Conservation (phyloP, 2,329 filamentous ascomycete genomes). For the Verticillium isaacii region DNA sequence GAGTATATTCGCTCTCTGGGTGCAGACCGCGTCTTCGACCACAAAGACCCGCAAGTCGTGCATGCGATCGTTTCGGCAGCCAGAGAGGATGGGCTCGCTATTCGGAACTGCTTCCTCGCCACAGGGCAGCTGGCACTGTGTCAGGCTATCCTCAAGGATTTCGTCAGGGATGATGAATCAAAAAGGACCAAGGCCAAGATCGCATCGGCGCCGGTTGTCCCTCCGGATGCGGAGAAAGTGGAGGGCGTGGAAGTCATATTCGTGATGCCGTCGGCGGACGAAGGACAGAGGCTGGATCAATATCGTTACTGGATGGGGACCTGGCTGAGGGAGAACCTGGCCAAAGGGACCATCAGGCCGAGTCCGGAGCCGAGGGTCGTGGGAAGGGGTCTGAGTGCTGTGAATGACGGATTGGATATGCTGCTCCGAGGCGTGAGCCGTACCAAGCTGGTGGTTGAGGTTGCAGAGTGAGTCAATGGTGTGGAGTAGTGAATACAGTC, state of each 20-base stretch:
- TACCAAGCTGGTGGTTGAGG: slow-evolving; percentile 34
- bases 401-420: slow-evolving; percentile 32
- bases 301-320: slow-evolving; percentile 33
- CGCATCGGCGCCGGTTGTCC: slow-evolving; percentile 30
- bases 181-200: slow-evolving; percentile 19
- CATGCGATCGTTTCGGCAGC: too few species aligned
- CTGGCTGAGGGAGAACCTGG: slow-evolving; percentile 27
- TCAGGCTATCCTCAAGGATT: too few species aligned
- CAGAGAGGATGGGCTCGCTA: too few species aligned
- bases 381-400: slow-evolving; percentile 27
- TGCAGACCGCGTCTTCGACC: too few species aligned
- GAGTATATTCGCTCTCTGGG: too few species aligned
- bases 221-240: slow-evolving; percentile 20
- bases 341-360: slow-evolving; percentile 25
- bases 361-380: slow-evolving; percentile 32
- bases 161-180: too few species aligned
- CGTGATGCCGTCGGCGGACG: slow-evolving; percentile 26
- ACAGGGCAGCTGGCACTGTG: too few species aligned
- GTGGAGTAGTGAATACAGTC: too few species aligned
- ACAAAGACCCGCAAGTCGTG: too few species aligned
- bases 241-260: slow-evolving; percentile 32
- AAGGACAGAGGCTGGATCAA: slow-evolving; percentile 27
- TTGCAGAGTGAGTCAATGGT: slow-evolving; percentile 20
- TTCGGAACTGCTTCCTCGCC: too few species aligned
- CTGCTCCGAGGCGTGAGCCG: slow-evolving; percentile 34